Evolutionary conservation across 208 protist genomes (phyloP).

Genomic region (Vickermania spadyakhi): DNA sequence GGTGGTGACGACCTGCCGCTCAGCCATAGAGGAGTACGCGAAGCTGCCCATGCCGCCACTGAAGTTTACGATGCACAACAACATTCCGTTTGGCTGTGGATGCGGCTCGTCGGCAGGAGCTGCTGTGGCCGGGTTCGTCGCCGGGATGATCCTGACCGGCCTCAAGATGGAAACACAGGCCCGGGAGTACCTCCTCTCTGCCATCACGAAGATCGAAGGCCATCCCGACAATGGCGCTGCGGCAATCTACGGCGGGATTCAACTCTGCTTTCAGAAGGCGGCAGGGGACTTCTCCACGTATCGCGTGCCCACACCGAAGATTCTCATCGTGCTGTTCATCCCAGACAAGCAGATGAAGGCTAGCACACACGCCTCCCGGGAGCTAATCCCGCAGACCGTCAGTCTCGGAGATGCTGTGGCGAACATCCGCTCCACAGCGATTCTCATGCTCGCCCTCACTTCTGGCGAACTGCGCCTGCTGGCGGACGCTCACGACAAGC

Average conservation of each 20-base stretch:
- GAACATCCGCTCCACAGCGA: constrained; percentile 85
- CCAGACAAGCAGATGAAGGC: constrained; percentile 81
- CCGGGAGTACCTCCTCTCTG: constrained; percentile 66
- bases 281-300: constrained; percentile 41
- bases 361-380: constrained; percentile 80
- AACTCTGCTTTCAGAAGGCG: constrained; percentile 60
- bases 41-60: constrained; percentile 74
- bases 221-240: constrained; percentile 91
- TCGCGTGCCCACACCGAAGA: constrained; percentile 63
- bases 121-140: constrained; percentile 85
- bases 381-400: constrained; percentile 55
- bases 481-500: constrained; percentile 50
- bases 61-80: constrained; percentile 75
- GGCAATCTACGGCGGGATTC: constrained; percentile 91
- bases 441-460: constrained; percentile 79
- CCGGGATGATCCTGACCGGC: constrained; percentile 80
- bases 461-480: constrained; percentile 59
- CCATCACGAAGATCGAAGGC: constrained; percentile 83
- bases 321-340: constrained; percentile 84
- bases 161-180: constrained; percentile 61
- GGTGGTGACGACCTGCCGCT: constrained; percentile 61
- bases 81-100: constrained; percentile 87
- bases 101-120: constrained; percentile 86
- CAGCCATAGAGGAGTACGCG: constrained; percentile 68
- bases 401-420: constrained; percentile 74